Conservation (phyloP, 1,139 yeast genomes). For the Magnusiomyces sp. region DNA sequence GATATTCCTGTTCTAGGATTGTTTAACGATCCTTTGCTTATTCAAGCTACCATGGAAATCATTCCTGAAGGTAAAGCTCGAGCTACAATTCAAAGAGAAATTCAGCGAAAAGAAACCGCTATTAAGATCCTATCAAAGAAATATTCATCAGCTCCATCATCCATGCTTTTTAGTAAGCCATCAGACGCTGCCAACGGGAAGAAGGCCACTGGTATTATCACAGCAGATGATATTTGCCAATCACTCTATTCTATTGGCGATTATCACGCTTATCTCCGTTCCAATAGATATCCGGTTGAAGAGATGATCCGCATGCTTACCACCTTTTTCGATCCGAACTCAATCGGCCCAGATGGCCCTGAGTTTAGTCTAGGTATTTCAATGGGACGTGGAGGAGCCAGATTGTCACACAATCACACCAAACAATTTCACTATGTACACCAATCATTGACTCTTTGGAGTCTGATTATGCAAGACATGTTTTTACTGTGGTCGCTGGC, state of each 20-base stretch:
- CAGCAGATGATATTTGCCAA: conserved; percentile 50
- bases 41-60: conserved; percentile 58
- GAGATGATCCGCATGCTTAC: conserved; percentile 50
- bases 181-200: not conserved
- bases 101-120: conserved; percentile 53
- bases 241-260: conserved; percentile 67
- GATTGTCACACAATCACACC: conserved; percentile 59
- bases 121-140: conserved; percentile 47
- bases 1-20: conserved; percentile 33
- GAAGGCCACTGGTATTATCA: conserved; percentile 20
- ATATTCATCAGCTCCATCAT: conserved; percentile 26
- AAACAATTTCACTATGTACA: conserved; percentile 62
- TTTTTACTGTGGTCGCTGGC: conserved; percentile 64
- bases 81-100: conserved; percentile 44
- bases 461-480: conserved; percentile 65
- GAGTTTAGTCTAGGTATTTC: conserved; percentile 50
- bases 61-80: conserved; percentile 49
- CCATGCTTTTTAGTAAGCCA: not conserved
- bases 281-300: conserved; percentile 56
- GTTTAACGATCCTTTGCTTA: conserved; percentile 46
- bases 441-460: conserved; percentile 65
- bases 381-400: conserved; percentile 55
- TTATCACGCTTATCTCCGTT: conserved; percentile 59
- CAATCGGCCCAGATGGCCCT: conserved; percentile 22
- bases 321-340: conserved; percentile 37